These are phyloP conservation scores for Gossypium laxum DNA, from an alignment of 441 rosid genomes.

Conservation along the genomic window DNA sequence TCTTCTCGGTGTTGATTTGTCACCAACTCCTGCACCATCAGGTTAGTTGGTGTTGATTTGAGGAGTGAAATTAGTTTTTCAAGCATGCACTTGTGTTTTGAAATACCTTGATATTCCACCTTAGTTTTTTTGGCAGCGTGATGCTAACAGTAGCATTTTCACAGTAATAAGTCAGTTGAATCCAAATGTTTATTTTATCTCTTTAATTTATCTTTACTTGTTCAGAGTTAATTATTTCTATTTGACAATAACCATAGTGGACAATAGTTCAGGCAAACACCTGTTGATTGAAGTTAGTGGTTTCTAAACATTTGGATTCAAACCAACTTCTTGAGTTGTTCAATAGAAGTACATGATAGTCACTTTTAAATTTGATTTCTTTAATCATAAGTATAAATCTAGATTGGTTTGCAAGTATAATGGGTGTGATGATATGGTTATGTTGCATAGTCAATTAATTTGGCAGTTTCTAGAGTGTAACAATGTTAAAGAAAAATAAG, in stretches of 20 bases:
- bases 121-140: constrained; percentile 4
- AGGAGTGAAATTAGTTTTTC: background rate
- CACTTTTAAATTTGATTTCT: background rate
- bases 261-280: background rate
- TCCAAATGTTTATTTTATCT: background rate
- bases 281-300: background rate
- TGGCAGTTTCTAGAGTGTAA: background rate
- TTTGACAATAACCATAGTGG: background rate
- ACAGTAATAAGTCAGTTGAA: background rate
- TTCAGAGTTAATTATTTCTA: background rate
- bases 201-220: background rate
- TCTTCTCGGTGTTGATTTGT: constrained; percentile 65
- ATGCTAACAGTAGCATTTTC: background rate
- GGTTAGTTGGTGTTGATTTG: constrained; percentile 43
- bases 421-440: background rate
- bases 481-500: background rate
- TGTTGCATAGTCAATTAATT: background rate
- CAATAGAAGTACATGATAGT: background rate
- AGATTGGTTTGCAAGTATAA: background rate
- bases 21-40: constrained; percentile 40
- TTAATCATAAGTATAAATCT: background rate
- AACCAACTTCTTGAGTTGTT: background rate
- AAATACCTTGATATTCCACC: background rate
- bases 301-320: background rate
- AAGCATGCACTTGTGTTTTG: background rate